phyloP scores from a whole-genome alignment of 225 moss, liverwort and hornwort genomes.

The Polytrichum commune region DNA sequence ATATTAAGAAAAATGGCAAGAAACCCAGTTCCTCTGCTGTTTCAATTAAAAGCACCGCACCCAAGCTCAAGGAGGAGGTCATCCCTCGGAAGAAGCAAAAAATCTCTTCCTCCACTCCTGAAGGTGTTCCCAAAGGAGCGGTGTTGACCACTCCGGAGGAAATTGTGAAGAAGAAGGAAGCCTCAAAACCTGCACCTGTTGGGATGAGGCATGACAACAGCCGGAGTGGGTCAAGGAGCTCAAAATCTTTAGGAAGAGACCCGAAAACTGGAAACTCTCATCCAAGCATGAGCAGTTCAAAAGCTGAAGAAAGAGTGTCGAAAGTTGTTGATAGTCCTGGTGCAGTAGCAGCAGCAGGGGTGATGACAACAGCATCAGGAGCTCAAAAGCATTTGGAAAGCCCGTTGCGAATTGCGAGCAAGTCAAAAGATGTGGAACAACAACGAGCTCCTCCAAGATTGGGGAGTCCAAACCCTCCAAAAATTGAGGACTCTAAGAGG shows the following conservation, averaged over 20 bases:
- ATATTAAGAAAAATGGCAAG: slow-evolving; percentile 27
- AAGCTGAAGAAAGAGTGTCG: slow-evolving; percentile 8
- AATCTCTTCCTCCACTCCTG: slow-evolving; percentile 23
- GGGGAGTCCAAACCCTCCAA: slow-evolving; percentile 17
- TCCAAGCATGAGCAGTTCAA: slow-evolving; percentile 10
- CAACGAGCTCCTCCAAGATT: slow-evolving; percentile 5
- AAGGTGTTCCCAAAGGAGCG: slow-evolving; percentile 9
- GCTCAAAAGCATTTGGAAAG: slow-evolving; percentile 18
- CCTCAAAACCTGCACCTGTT: neutral
- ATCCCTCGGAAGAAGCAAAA: slow-evolving; percentile 26
- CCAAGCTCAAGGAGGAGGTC: slow-evolving; percentile 19
- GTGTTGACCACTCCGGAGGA: slow-evolving; percentile 11
- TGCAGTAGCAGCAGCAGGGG: slow-evolving; percentile 13
- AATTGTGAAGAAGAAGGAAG: neutral
- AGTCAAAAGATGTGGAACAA: slow-evolving; percentile 4
- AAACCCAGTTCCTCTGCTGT: slow-evolving; percentile 29
- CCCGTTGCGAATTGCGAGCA: slow-evolving; percentile 10
- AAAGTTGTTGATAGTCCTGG: slow-evolving; percentile 10
- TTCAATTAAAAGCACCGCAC: slow-evolving; percentile 13
- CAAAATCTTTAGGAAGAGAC: neutral
- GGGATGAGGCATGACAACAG: neutral
- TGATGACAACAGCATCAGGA: slow-evolving; percentile 9
- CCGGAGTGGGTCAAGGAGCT: neutral
- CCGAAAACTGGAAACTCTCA: slow-evolving; percentile 5
- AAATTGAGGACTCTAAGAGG: slow-evolving; percentile 22